phyloP scores from a whole-genome alignment of 2,329 filamentous ascomycete genomes.

The Exophiala spinifera region DNA sequence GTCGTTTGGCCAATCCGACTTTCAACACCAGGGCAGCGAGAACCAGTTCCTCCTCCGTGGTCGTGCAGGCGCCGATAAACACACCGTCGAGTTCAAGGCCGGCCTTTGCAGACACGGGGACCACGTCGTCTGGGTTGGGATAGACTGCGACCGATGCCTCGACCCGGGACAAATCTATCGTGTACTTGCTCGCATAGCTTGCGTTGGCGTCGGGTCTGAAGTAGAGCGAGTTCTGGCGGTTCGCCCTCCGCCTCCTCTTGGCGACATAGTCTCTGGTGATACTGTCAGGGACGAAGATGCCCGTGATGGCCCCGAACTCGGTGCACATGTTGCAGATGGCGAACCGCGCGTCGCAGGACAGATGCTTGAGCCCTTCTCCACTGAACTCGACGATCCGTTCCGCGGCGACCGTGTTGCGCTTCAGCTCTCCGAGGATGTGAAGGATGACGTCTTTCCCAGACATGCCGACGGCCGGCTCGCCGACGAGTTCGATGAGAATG shows the following conservation, averaged over 20 bases:
- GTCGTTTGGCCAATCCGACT: constrained; percentile 36
- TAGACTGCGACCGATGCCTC: constrained; percentile 41
- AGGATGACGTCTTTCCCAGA: constrained; percentile 49
- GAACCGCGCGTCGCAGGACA: constrained; percentile 46
- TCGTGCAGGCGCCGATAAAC: constrained; percentile 50
- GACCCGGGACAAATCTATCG: constrained; percentile 41
- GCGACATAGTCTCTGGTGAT: constrained; percentile 38
- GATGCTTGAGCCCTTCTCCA: constrained; percentile 40
- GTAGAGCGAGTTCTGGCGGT: constrained; percentile 38
- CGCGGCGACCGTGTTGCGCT: constrained; percentile 46
- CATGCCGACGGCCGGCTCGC: constrained; percentile 37
- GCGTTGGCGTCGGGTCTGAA: constrained; percentile 42
- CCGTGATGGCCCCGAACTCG: constrained; percentile 46
- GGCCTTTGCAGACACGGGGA: constrained; percentile 38
- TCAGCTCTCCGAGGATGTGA: constrained; percentile 43
- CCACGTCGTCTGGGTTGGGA: constrained; percentile 45
- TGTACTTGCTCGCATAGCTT: constrained; percentile 37
- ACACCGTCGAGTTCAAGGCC: constrained; percentile 40
- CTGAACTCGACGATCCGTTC: constrained; percentile 47
- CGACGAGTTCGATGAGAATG: constrained; percentile 42
- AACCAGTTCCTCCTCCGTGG: constrained; percentile 46
- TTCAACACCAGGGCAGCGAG: constrained; percentile 43
- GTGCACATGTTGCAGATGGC: constrained; percentile 50
- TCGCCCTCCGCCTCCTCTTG: constrained; percentile 33
- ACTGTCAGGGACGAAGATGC: constrained; percentile 43